A percentile compares a stretch with the other conserved stretches of the same genome.
phyloP scores from a whole-genome alignment of 257 asterid species.

The Solanum ossicruentum region DNA sequence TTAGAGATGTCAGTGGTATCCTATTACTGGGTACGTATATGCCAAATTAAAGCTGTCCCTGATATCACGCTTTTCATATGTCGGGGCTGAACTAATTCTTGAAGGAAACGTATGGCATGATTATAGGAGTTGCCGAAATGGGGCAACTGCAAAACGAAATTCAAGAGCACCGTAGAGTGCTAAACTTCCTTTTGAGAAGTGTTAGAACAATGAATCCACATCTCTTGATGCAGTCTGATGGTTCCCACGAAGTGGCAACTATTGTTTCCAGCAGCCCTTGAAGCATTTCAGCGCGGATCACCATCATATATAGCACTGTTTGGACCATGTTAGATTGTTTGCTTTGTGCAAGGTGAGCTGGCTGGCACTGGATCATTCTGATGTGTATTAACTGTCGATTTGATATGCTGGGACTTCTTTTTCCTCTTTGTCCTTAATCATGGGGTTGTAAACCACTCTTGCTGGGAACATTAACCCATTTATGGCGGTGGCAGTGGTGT shows the following conservation, averaged over 20 bases:
- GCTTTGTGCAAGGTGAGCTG: conserved; percentile 9
- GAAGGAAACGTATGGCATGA: not conserved
- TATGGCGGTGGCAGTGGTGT: not conserved
- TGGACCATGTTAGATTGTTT: not conserved
- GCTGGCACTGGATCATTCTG: not conserved
- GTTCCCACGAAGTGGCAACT: not conserved
- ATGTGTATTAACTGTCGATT: not conserved
- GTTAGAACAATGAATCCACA: not conserved
- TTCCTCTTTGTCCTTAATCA: not conserved
- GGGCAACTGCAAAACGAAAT: not conserved
- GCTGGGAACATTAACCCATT: not conserved
- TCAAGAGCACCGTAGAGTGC: not conserved
- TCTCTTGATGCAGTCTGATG: not conserved
- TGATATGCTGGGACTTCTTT: not conserved
- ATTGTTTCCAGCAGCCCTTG: not conserved
- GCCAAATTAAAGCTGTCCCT: not conserved
- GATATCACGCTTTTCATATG: not conserved
- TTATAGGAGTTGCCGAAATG: not conserved
- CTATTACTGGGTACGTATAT: not conserved
- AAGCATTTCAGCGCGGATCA: not conserved
- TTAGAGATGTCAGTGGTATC: not conserved
- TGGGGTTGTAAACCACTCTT: not conserved
- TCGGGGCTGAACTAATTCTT: not conserved
- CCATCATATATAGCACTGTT: not conserved
- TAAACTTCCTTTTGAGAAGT: not conserved